These are phyloP conservation scores for Colletotrichum endophyticum DNA, from an alignment of 2,329 filamentous ascomycete species.

Conservation along the genomic window DNA sequence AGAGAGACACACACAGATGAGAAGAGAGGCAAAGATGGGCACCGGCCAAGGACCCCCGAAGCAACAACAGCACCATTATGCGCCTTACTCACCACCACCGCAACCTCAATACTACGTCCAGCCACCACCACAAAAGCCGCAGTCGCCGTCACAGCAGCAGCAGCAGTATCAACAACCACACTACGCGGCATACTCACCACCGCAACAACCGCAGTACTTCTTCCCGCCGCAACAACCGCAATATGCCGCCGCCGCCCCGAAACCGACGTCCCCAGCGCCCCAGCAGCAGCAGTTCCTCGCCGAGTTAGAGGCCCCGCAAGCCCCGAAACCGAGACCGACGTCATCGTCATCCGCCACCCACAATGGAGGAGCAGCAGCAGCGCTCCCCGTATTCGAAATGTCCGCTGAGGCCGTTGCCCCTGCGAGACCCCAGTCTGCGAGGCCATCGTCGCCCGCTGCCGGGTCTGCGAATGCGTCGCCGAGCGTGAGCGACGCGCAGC, in stretches of 20 bases:
- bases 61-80: neutral
- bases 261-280: neutral
- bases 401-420: neutral
- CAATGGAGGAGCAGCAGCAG: neutral
- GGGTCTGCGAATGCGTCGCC: neutral
- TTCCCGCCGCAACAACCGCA: constrained; percentile 2
- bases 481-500: neutral
- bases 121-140: neutral
- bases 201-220: constrained; percentile 11
- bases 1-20: neutral
- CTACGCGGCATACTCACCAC: neutral
- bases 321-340: neutral
- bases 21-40: neutral
- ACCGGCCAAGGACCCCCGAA: neutral
- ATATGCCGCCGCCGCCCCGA: neutral
- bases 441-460: neutral
- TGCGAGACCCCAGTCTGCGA: neutral
- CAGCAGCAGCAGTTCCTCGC: constrained; percentile 20
- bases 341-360: neutral
- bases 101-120: constrained; percentile 11
- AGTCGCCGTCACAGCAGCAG: neutral
- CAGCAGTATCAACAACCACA: neutral
- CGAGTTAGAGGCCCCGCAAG: constrained; percentile 15
- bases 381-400: constrained; percentile 1
- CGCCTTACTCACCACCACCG: constrained; percentile 1